A percentile compares a stretch with the other conserved stretches of the same genome.
Evolutionary conservation across 371 early-diverging fungal species (phyloP).

Genomic region (Sporodiniella umbellata): DNA sequence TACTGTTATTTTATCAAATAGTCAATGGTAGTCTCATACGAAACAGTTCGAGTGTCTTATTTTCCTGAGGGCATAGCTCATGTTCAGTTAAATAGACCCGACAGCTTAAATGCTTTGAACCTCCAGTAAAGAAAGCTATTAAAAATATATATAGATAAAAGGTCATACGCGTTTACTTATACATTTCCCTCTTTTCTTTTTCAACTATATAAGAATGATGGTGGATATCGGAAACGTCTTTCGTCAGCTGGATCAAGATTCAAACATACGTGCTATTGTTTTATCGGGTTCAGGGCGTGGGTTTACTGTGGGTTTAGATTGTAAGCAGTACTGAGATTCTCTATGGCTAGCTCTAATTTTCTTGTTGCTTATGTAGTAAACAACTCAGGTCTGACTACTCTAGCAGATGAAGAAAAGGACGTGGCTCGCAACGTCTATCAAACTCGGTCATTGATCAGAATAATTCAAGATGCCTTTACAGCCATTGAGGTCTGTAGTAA

Average conservation of each 20-base stretch:
- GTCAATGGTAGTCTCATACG: slow-evolving; percentile 47
- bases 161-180: no score
- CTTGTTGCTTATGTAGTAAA: slow-evolving; percentile 7
- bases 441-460: slow-evolving; percentile 44
- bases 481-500: slow-evolving; percentile 81
- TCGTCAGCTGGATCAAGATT: slow-evolving; percentile 51
- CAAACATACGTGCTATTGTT: slow-evolving; percentile 69
- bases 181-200: background rate
- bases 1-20: no score
- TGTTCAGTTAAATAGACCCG: slow-evolving; percentile 81
- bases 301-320: slow-evolving; percentile 91
- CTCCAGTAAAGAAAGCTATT: no score
- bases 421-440: slow-evolving; percentile 48
- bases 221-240: slow-evolving; percentile 49
- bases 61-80: slow-evolving; percentile 68
- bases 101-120: slow-evolving; percentile 80
- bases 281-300: slow-evolving; percentile 70
- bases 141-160: no score
- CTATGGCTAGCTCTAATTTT: background rate
- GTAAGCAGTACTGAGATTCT: slow-evolving; percentile 38
- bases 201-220: no score
- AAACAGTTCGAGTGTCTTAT: slow-evolving; percentile 58
- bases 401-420: slow-evolving; percentile 27
- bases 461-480: slow-evolving; percentile 66
- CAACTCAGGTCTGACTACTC: slow-evolving; percentile 13